Conservation (phyloP, 805 yeast genomes). For the Wickerhamiella bombiphila region DNA sequence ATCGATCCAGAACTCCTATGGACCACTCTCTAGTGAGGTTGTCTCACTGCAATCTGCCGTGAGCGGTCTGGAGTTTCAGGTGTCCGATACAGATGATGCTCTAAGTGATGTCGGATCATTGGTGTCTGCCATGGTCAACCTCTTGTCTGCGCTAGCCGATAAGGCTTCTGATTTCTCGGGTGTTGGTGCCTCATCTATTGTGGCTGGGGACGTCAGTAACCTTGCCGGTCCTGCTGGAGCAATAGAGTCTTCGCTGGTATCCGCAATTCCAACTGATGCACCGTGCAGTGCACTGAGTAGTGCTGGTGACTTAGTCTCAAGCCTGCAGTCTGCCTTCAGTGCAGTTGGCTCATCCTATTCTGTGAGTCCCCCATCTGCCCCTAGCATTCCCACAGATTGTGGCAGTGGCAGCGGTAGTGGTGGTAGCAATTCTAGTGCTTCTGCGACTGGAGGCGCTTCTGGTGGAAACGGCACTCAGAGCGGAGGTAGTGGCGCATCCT, state of each 20-base stretch:
- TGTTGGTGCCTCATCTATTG: slow-evolving; percentile 15
- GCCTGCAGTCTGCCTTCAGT: slow-evolving; percentile 3
- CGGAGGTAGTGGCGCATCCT: slow-evolving; percentile 8
- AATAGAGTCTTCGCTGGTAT: slow-evolving; percentile 7
- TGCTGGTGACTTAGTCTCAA: not conserved
- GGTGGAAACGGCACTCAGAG: slow-evolving; percentile 5
- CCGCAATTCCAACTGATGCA: slow-evolving; percentile 8
- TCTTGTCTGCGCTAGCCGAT: slow-evolving; percentile 10
- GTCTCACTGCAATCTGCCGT: slow-evolving; percentile 3
- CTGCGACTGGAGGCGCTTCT: slow-evolving; percentile 7
- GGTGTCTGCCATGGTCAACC: slow-evolving; percentile 6
- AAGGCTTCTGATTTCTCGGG: slow-evolving; percentile 14
- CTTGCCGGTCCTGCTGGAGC: slow-evolving; percentile 10
- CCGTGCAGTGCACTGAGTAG: not conserved
- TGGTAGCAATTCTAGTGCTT: slow-evolving; percentile 1
- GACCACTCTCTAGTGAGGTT: slow-evolving; percentile 7
- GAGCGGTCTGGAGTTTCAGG: not conserved
- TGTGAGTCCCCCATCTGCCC: slow-evolving; percentile 1
- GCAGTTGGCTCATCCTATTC: slow-evolving; percentile 1
- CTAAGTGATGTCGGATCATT: slow-evolving; percentile 2
- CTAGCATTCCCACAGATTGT: slow-evolving; percentile 7
- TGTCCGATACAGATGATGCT: slow-evolving; percentile 1
- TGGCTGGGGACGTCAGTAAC: slow-evolving; percentile 12
- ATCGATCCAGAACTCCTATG: slow-evolving; percentile 8
- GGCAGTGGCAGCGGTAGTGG: slow-evolving; percentile 3